Conservation (phyloP, 352 stramenopile species). For the Globisporangium canariense region DNA sequence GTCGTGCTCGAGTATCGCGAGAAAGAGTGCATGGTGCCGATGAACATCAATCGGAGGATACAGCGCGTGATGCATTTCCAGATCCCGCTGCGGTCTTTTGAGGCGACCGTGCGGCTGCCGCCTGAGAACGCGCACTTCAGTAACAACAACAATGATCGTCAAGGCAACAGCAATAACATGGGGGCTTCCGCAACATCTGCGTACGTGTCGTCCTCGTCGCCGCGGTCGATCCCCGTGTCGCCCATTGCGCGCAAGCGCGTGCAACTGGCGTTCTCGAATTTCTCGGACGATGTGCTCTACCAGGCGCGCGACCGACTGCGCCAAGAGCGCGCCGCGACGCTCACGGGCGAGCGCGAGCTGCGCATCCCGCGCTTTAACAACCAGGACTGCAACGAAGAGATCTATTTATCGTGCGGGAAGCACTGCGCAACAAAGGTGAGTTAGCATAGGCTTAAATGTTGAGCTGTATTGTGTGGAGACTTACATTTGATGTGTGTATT, state of each 20-base stretch:
- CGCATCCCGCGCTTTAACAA: constrained; percentile 73
- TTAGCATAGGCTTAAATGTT: background rate
- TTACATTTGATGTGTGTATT: background rate
- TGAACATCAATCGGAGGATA: constrained; percentile 84
- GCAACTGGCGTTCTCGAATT: constrained; percentile 75
- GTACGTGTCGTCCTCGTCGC: constrained; percentile 45
- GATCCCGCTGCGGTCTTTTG: constrained; percentile 80
- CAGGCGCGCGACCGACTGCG: constrained; percentile 74
- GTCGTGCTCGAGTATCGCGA: constrained; percentile 86
- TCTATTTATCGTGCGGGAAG: constrained; percentile 80
- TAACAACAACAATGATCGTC: constrained; percentile 17
- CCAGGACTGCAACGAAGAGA: constrained; percentile 80
- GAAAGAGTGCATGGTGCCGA: constrained; percentile 79
- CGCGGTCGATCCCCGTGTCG: constrained; percentile 83
- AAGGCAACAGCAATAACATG: background rate
- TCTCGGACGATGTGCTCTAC: constrained; percentile 84
- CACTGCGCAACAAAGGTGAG: constrained; percentile 77
- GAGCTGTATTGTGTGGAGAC: background rate
- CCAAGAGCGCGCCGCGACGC: constrained; percentile 64
- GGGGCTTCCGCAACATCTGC: constrained; percentile 2
- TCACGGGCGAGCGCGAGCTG: constrained; percentile 53
- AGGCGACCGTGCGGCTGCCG: constrained; percentile 76
- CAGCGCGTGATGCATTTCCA: constrained; percentile 88
- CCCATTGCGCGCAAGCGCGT: constrained; percentile 66
- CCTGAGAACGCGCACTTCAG: constrained; percentile 29